Conservation (phyloP, 768 basidiomycete genomes). For the Suillus clintonianus region DNA sequence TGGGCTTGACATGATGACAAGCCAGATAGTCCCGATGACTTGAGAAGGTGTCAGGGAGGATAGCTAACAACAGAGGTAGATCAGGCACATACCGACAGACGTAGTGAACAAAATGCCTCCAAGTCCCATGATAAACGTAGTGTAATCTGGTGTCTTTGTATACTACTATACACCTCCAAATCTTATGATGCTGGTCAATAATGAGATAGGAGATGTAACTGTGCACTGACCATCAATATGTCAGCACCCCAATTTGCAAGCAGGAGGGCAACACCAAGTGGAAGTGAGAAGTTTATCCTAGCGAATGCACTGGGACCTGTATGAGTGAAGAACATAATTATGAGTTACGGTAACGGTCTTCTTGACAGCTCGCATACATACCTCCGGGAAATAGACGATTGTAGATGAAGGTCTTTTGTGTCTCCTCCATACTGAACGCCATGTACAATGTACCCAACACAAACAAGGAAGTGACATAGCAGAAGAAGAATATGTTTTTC, state of each 20-base stretch:
- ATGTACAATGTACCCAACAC: slow-evolving; percentile 28
- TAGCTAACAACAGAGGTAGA: not conserved
- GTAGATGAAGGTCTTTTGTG: slow-evolving; percentile 30
- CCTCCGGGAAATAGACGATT: slow-evolving; percentile 33
- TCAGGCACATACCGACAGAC: slow-evolving; percentile 21
- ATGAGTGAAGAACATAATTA: not conserved
- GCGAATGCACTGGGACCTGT: slow-evolving; percentile 29
- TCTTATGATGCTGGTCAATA: slow-evolving; percentile 13
- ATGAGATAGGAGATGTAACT: not conserved
- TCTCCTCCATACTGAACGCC: slow-evolving; percentile 20
- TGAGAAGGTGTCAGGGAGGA: not conserved
- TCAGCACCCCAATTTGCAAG: slow-evolving; percentile 32
- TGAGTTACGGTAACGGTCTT: too few species aligned
- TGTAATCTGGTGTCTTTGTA: slow-evolving; percentile 30
- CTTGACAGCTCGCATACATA: slow-evolving; percentile 6
- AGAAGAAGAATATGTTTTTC: slow-evolving; percentile 28
- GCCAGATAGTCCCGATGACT: slow-evolving; percentile 32
- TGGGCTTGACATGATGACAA: slow-evolving; percentile 26
- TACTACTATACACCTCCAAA: slow-evolving; percentile 35
- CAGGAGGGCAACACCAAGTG: slow-evolving; percentile 29
- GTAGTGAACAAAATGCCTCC: slow-evolving; percentile 22
- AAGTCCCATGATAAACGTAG: slow-evolving; percentile 11
- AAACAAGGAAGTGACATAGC: slow-evolving; percentile 31
- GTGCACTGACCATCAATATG: slow-evolving; percentile 25
- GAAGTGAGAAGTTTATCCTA: slow-evolving; percentile 19